Conservation (phyloP, 1,284 basidiomycete species). For the Trichosporon sp. region DNA sequence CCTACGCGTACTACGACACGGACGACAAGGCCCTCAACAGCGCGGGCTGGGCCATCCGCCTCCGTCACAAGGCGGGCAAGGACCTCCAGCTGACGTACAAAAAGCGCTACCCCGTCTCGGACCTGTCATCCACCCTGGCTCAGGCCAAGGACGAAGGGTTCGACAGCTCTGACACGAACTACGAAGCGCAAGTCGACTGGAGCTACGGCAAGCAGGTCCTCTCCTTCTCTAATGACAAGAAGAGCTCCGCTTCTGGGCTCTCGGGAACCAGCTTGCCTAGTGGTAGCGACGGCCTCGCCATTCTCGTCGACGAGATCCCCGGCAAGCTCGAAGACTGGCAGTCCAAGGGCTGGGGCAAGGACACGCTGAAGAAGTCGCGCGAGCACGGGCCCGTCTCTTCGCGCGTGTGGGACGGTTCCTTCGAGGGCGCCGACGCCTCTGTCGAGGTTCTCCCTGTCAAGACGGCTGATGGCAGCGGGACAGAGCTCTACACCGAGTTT, state of each 20-base stretch:
- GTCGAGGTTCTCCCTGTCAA: constrained; percentile 25
- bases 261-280: constrained; percentile 16
- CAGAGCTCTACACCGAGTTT: constrained; percentile 22
- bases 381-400: constrained; percentile 22
- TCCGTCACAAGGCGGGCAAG: constrained; percentile 23
- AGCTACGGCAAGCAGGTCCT: constrained; percentile 24
- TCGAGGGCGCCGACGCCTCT: constrained; percentile 6
- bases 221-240: constrained; percentile 12
- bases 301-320: constrained; percentile 17
- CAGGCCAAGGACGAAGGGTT: constrained; percentile 23
- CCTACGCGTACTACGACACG: constrained; percentile 25
- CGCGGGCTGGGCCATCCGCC: constrained; percentile 22
- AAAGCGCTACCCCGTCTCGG: constrained; percentile 20
- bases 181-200: constrained; percentile 26
- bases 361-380: constrained; percentile 13
- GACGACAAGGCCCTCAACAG: constrained; percentile 1
- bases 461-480: background rate
- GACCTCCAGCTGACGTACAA: constrained; percentile 25
- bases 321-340: constrained; percentile 20
- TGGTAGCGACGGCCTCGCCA: background rate
- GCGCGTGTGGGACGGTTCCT: constrained; percentile 13
- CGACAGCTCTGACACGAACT: constrained; percentile 17
- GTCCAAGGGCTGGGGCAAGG: constrained; percentile 18
- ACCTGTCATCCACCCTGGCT: constrained; percentile 2
- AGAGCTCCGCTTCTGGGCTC: background rate